phyloP scores from a whole-genome alignment of 169 alveolate species.

The Besnoitia besnoiti region DNA sequence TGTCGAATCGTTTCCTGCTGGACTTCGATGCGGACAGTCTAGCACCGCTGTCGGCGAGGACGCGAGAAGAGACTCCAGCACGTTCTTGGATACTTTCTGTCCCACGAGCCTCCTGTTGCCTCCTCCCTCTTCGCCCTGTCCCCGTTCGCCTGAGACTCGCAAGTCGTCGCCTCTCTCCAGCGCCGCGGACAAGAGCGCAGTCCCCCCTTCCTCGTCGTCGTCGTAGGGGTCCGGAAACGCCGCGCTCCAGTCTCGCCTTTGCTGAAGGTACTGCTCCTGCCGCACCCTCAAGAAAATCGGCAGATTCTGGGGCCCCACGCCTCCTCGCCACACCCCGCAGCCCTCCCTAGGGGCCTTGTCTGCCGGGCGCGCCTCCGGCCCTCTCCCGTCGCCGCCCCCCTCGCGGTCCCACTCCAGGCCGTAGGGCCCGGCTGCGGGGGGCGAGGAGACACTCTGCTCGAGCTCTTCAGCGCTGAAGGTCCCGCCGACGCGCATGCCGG shows the following conservation, averaged over 20 bases:
- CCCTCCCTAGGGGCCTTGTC: background rate
- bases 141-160: background rate
- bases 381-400: background rate
- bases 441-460: background rate
- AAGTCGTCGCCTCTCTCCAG: background rate
- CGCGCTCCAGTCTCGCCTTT: background rate
- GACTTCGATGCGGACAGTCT: too few relatives aligned
- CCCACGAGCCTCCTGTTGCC: too few relatives aligned
- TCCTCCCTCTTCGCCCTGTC: background rate
- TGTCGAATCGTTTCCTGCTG: too few relatives aligned
- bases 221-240: background rate
- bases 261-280: background rate
- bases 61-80: background rate
- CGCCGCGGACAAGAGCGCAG: background rate
- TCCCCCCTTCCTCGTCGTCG: background rate
- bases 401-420: background rate
- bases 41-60: too few relatives aligned
- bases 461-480: background rate
- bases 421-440: background rate
- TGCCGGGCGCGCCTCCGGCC: background rate
- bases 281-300: background rate
- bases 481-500: background rate
- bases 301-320: background rate
- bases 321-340: background rate
- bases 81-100: too few relatives aligned